A percentile compares a stretch with the other conserved stretches of the same genome.
Conservation (phyloP, 208 protist genomes). For the Herpetomonas tarakana region DNA sequence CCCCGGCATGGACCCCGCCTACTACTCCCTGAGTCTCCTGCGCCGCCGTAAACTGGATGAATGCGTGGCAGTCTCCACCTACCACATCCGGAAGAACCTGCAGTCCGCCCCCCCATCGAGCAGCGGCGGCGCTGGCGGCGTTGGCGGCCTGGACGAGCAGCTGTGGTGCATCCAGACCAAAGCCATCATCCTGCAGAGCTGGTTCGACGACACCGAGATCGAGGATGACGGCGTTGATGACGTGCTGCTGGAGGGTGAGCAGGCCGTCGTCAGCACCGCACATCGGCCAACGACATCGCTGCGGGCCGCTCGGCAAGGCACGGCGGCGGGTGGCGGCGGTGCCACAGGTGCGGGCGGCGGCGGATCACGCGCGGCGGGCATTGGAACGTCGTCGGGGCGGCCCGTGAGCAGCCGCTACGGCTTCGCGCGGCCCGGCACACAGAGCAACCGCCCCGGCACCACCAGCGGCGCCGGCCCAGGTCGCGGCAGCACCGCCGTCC, state of each 20-base stretch:
- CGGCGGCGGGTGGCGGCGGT: slow-evolving; percentile 30
- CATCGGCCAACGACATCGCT: slow-evolving; percentile 89
- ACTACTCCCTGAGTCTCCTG: slow-evolving; percentile 87
- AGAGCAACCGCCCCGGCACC: slow-evolving; percentile 38
- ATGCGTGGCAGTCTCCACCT: slow-evolving; percentile 72
- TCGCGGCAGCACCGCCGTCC: slow-evolving; percentile 43
- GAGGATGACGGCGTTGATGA: slow-evolving; percentile 94
- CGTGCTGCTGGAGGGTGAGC: slow-evolving; percentile 89
- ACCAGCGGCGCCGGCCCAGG: slow-evolving; percentile 29
- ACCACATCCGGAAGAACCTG: slow-evolving; percentile 45
- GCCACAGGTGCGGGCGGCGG: slow-evolving; percentile 16
- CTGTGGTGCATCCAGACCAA: slow-evolving; percentile 93
- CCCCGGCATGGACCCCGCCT: slow-evolving; percentile 85
- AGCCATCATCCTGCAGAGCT: slow-evolving; percentile 88
- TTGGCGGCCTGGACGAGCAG: slow-evolving; percentile 36
- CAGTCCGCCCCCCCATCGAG: background rate
- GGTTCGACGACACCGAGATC: slow-evolving; percentile 95
- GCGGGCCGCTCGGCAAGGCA: slow-evolving; percentile 18
- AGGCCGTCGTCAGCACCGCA: slow-evolving; percentile 77
- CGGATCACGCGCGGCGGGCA: slow-evolving; percentile 22
- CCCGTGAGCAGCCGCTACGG: slow-evolving; percentile 78
- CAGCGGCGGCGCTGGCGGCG: background rate
- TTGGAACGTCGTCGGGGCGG: slow-evolving; percentile 15
- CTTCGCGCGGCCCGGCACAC: slow-evolving; percentile 77
- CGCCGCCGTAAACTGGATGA: slow-evolving; percentile 81